phyloP scores from a whole-genome alignment of 805 yeast genomes.

The Wickerhamiella occidentalis region DNA sequence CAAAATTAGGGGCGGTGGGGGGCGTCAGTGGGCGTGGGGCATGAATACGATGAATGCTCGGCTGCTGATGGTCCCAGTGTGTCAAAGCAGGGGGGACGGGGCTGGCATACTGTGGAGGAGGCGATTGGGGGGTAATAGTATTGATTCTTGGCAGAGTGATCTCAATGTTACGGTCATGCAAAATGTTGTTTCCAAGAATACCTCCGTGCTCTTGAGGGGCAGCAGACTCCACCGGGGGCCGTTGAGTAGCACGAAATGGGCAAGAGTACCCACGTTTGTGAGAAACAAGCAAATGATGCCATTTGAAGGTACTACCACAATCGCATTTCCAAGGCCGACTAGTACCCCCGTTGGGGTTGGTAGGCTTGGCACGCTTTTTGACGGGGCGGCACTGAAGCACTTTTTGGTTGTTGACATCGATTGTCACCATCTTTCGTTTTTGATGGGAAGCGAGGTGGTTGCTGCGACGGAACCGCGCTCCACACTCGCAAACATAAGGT shows the following conservation, averaged over 20 bases:
- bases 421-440: constrained; percentile 6
- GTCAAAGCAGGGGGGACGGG: background rate
- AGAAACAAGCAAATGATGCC: constrained; percentile 11
- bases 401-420: background rate
- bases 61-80: background rate
- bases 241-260: constrained; percentile 4
- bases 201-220: background rate
- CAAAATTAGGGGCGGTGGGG: background rate
- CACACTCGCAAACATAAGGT: constrained; percentile 66
- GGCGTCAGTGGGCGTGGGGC: background rate
- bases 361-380: constrained; percentile 6
- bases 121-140: background rate
- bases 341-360: constrained; percentile 5
- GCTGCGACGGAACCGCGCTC: constrained; percentile 45
- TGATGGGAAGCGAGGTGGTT: constrained; percentile 13
- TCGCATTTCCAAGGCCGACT: constrained; percentile 11
- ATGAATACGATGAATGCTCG: background rate
- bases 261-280: constrained; percentile 13
- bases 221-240: background rate
- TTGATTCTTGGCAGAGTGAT: constrained; percentile 2
- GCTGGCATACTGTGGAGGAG: background rate
- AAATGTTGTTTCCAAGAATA: background rate
- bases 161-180: constrained; percentile 3
- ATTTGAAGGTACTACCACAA: constrained; percentile 12
- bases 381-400: constrained; percentile 1